Conservation (phyloP, 768 basidiomycete genomes). For the Coprinopsis strossmayeri region DNA sequence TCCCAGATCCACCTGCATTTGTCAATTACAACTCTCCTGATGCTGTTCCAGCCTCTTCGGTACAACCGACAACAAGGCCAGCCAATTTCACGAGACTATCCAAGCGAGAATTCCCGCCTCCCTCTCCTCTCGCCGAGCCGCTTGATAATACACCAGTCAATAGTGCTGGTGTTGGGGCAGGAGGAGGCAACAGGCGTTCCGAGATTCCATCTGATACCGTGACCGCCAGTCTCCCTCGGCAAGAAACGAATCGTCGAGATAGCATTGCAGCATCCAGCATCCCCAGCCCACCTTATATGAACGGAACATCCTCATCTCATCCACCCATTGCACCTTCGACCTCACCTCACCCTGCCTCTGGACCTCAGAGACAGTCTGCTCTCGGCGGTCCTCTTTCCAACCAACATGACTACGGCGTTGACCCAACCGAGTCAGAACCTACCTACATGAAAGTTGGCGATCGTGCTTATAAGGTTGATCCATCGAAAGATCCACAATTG, state of each 20-base stretch:
- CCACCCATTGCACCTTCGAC: slow-evolving; percentile 15
- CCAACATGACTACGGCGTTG: too few species aligned
- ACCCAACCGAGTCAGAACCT: too few species aligned
- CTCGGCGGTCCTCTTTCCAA: slow-evolving; percentile 7
- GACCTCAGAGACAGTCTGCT: slow-evolving; percentile 18
- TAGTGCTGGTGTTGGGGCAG: slow-evolving; percentile 68
- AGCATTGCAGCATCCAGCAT: slow-evolving; percentile 7
- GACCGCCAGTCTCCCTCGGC: slow-evolving; percentile 27
- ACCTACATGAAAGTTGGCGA: slow-evolving; percentile 68
- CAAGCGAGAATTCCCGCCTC: slow-evolving; percentile 30
- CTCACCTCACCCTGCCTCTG: slow-evolving; percentile 16
- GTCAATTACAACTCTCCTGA: slow-evolving; percentile 73
- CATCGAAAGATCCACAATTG: slow-evolving; percentile 56
- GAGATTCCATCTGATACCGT: slow-evolving; percentile 16
- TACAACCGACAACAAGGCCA: slow-evolving; percentile 48
- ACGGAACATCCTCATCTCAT: slow-evolving; percentile 6
- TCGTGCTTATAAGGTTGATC: slow-evolving; percentile 62
- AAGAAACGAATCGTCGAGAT: slow-evolving; percentile 4
- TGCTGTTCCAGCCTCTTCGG: slow-evolving; percentile 53
- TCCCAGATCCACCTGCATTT: slow-evolving; percentile 84
- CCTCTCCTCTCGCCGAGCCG: slow-evolving; percentile 20
- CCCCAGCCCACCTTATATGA: slow-evolving; percentile 6
- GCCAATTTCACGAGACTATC: slow-evolving; percentile 47
- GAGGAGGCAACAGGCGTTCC: slow-evolving; percentile 32
- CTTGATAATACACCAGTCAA: slow-evolving; percentile 45